Evolutionary conservation across 2,329 filamentous ascomycete species (phyloP).

Genomic region (Neopestalotiopsis sp.): DNA sequence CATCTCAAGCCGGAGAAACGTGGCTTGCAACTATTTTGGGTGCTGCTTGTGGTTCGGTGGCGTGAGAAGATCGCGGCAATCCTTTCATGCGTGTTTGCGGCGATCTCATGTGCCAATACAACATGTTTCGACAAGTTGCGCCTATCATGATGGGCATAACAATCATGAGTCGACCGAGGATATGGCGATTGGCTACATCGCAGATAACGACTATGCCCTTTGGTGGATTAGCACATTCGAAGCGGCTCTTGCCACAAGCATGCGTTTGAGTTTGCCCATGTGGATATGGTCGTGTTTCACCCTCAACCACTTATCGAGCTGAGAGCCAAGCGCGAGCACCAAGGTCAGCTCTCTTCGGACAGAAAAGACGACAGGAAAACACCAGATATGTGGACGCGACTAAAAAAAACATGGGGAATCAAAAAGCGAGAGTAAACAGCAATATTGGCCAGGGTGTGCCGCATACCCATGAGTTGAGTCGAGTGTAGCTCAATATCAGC

Average conservation of each 20-base stretch:
- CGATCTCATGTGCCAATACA: slow-evolving; percentile 8
- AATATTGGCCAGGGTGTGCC: slow-evolving; percentile 4
- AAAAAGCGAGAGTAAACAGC: not conserved
- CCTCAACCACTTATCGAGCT: slow-evolving; percentile 19
- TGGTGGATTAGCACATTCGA: slow-evolving; percentile 27
- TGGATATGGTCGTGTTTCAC: slow-evolving; percentile 44
- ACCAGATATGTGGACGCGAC: not conserved
- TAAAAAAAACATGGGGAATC: not conserved
- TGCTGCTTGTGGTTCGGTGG: not conserved
- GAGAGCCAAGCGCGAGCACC: not conserved
- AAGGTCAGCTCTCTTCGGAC: not conserved
- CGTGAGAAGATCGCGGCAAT: not conserved
- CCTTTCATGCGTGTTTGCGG: slow-evolving; percentile 4
- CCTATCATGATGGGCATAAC: slow-evolving; percentile 1
- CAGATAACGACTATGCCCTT: not conserved
- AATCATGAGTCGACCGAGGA: not conserved
- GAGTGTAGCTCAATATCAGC: not conserved
- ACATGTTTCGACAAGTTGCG: slow-evolving; percentile 11
- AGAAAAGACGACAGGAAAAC: not conserved
- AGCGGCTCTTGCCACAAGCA: slow-evolving; percentile 33
- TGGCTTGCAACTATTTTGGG: slow-evolving; percentile 3
- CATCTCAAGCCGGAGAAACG: not conserved
- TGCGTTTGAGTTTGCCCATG: slow-evolving; percentile 36
- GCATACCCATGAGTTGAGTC: slow-evolving; percentile 6
- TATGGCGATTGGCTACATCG: not conserved